These are phyloP conservation scores for Endocalyx cinctus DNA, from an alignment of 2,329 filamentous ascomycete genomes.

Conservation along the genomic window DNA sequence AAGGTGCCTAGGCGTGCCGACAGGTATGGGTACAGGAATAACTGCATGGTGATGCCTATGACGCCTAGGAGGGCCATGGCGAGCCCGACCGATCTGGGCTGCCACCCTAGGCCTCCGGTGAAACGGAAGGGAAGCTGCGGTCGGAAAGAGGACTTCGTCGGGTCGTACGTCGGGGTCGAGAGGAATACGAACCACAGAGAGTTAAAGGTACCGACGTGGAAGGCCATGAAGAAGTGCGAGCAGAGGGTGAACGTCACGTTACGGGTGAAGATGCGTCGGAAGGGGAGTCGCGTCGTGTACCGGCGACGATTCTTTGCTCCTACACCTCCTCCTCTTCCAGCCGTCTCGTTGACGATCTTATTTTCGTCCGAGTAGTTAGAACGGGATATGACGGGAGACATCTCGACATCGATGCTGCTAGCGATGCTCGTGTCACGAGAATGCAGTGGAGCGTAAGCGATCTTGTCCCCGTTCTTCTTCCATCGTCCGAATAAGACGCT, in stretches of 20 bases:
- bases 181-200: conserved; percentile 73
- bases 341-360: conserved; percentile 8
- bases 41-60: conserved; percentile 70
- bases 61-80: conserved; percentile 72
- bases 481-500: too few relatives aligned
- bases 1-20: conserved; percentile 65
- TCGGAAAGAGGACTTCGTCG: conserved; percentile 27
- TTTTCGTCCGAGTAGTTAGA: too few relatives aligned
- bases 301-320: conserved; percentile 25
- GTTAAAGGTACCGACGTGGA: conserved; percentile 73
- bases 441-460: conserved; percentile 31
- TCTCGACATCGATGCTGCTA: conserved; percentile 24
- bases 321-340: conserved; percentile 5
- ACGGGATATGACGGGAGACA: conserved; percentile 21
- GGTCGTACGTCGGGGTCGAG: conserved; percentile 61
- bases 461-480: conserved; percentile 13
- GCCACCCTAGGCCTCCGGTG: conserved; percentile 71
- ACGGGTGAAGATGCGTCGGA: conserved; percentile 50
- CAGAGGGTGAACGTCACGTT: conserved; percentile 53
- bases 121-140: conserved; percentile 55
- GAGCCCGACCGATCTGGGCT: conserved; percentile 65
- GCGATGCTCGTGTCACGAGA: conserved; percentile 24
- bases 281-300: conserved; percentile 45
- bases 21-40: conserved; percentile 65
- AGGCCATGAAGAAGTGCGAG: conserved; percentile 64